These are phyloP conservation scores for Yarrowia porcina DNA, from an alignment of 805 yeast genomes.

Conservation along the genomic window DNA sequence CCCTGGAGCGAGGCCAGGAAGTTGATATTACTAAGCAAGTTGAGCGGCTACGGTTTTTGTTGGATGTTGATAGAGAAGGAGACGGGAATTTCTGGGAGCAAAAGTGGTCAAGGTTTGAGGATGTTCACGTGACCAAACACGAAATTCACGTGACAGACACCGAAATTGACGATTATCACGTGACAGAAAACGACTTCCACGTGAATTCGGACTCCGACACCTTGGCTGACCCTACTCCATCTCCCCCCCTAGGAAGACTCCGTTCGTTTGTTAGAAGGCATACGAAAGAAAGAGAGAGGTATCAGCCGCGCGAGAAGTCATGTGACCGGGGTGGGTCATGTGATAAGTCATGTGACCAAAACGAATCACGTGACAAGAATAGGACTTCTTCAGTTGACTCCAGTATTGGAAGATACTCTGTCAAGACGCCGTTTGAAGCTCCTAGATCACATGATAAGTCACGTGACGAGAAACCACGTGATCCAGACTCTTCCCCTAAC, in stretches of 20 bases:
- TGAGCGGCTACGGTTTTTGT: neutral
- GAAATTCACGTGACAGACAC: neutral
- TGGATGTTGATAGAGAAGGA: conserved; percentile 1
- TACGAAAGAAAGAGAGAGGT: neutral
- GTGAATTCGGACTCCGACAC: too few species aligned
- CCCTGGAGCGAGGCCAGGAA: neutral
- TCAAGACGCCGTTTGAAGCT: too few species aligned
- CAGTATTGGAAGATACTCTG: neutral
- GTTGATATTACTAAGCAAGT: neutral
- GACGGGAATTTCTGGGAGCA: conserved; percentile 13
- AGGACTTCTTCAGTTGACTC: neutral
- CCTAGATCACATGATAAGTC: neutral
- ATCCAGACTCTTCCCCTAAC: neutral
- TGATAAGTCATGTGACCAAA: neutral
- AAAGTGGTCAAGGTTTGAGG: neutral
- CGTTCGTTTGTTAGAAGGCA: neutral
- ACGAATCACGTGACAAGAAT: neutral
- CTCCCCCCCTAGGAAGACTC: neutral
- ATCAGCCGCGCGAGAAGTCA: neutral
- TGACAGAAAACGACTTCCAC: neutral
- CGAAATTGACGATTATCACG: neutral
- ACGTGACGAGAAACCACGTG: neutral
- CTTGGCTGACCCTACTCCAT: too few species aligned
- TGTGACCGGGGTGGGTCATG: neutral
- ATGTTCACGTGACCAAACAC: neutral